phyloP scores from a whole-genome alignment of 805 yeast species.

The Yarrowia sp. region DNA sequence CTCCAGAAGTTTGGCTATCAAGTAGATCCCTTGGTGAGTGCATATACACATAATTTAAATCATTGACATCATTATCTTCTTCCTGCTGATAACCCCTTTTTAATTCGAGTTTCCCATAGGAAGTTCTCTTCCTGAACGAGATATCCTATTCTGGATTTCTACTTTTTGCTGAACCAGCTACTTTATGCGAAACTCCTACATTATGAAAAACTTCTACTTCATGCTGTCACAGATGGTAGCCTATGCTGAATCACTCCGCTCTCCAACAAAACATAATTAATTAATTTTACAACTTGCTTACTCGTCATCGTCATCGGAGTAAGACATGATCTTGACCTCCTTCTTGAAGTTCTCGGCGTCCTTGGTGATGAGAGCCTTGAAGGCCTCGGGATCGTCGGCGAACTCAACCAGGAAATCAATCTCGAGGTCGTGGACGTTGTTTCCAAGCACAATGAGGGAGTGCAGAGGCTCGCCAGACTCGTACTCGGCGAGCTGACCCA shows the following conservation, averaged over 20 bases:
- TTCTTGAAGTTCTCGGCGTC: slow-evolving; percentile 37
- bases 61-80: not conserved
- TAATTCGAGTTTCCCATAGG: no score
- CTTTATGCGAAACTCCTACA: no score
- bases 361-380: slow-evolving; percentile 47
- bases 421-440: slow-evolving; percentile 88
- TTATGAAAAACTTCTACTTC: no score
- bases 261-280: slow-evolving; percentile 1
- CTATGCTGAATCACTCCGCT: no score
- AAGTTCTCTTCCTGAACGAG: no score
- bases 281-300: not conserved
- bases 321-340: slow-evolving; percentile 20
- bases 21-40: not conserved
- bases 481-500: slow-evolving; percentile 70
- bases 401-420: slow-evolving; percentile 77
- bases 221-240: no score
- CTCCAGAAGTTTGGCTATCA: not conserved
- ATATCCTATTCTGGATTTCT: no score
- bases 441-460: slow-evolving; percentile 86
- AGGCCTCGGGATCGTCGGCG: slow-evolving; percentile 51
- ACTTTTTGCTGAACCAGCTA: no score
- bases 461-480: slow-evolving; percentile 95
- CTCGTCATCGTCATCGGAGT: slow-evolving; percentile 29
- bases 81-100: no score
- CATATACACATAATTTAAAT: not conserved